Evolutionary conservation across 495 filamentous ascomycete species (phyloP), one percentile per base, ranked within the genome.

Genomic region (Penicillium antarcticum): DNA sequence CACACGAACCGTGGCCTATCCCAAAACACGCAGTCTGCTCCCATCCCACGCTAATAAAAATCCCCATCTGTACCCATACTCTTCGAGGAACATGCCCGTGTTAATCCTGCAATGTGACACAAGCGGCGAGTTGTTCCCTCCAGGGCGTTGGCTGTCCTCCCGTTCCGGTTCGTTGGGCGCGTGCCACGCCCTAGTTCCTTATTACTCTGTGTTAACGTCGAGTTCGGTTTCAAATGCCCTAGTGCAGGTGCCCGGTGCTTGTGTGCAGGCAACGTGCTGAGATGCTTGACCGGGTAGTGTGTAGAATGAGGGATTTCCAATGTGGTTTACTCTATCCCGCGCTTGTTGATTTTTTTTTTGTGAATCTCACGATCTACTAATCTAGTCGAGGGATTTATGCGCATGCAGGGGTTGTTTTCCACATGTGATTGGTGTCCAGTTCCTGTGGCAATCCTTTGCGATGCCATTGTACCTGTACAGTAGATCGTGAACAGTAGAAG

Each of bases 121-220:
- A 58, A 53, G 40, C 53, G 50, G 53, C 42, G 50, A 47, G 45
- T 40, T 52, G 18, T 49, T 33, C 18, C 36, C 26, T 45, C 17
- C 36, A 45, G 26, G 26, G 26, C 26, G 26, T 40, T 12, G 10
- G 18, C 36, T 40, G 9, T 49, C 37, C 34, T 49, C 41, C 37
- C 32, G 13, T 34, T 36, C 39, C 39, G 11, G 42, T 32, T 12
- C 17, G 21, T 40, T 40, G 49, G 54, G 43, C 33, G 29, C 34
- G 46, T 53, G 51, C 35, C 45, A 59, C 46, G 35, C 34, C 50
- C 34, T 48, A 19, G 37, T 32, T 21, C 39, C 42, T 59, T 50
- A 40, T 42, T 52, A 64, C 55, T 59, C 47, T 62, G 53, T 58
- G 13, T 55, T 57, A 48, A 62, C 55, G 47, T 52, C 24, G 44